Evolutionary conservation across 1,139 yeast genomes (phyloP), one percentile per base, ranked within the genome.

Genomic region (Entelexis paramagnoliae): DNA sequence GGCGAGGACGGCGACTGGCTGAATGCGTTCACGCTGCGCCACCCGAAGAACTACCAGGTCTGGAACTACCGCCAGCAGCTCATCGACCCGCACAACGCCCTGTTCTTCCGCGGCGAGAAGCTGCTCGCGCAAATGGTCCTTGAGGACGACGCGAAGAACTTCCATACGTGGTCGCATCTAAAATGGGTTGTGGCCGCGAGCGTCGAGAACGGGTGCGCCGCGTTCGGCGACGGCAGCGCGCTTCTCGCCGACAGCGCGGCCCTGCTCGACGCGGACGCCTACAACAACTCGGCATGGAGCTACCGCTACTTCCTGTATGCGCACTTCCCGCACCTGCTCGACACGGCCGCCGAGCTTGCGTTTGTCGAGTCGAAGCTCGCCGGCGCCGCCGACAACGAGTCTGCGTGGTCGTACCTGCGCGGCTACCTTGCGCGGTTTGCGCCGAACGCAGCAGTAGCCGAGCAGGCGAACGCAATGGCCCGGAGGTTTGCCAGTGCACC

Each of bases 271-370:
- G 62, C 68, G 9, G 99, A 91, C 66, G 77, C 86, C 20, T 73
- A 87, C 61, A 91, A 91, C 68, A 93, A 91, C 66, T 84, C 95
- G 51, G 96, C 95, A 0, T 91, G 99, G 99, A 76, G 81, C 53
- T 94, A 86, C 67, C 73, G 96, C 51, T 84, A 72, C 69, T 87
- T 81, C 61, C 65, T 83, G 24, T 61, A 55, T 45, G 48, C 53
- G 16, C 29, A 36, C 29, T 56, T 38, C 47, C 57, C 55, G 24
- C 49, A 46, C n/a, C 41, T 47, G 26, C 49, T 52, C 13, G 60
- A 61, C 39, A 55, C 75, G 26, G 57, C 61, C 1, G 66, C 64
- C 2, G 83, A 79, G 57, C 59, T 77, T 4, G 70, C 69, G 6
- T 85, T 67, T 60, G 73, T 75, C 1, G 68, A 70, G 53, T 60